These are phyloP conservation scores for Aspergillus jensenii DNA, from an alignment of 2,329 filamentous ascomycete genomes.

Conservation along the genomic window DNA sequence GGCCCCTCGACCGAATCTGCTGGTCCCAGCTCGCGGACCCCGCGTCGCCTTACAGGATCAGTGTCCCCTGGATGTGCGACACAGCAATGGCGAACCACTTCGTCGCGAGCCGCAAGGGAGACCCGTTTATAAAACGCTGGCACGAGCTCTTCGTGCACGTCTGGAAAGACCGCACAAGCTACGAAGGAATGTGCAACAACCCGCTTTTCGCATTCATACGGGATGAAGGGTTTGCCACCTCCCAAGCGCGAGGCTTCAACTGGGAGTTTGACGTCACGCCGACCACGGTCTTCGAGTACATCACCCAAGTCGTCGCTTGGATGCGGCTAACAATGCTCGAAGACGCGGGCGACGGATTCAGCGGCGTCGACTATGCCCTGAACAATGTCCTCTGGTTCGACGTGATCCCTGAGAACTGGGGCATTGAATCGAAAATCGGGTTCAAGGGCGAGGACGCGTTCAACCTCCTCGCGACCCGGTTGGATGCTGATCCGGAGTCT, in stretches of 20 bases:
- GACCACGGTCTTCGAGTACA: background rate
- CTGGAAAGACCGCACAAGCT: background rate
- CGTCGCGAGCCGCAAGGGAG: background rate
- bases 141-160: background rate
- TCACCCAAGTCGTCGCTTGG: background rate
- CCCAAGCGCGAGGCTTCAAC: background rate
- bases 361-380: background rate
- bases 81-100: background rate
- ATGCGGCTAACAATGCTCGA: background rate
- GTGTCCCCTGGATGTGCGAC: background rate
- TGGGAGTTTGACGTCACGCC: background rate
- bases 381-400: background rate
- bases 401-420: background rate
- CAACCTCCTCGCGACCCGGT: background rate
- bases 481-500: background rate
- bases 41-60: background rate
- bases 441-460: background rate
- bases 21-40: constrained; percentile 3
- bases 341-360: background rate
- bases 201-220: background rate
- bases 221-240: background rate
- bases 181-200: background rate
- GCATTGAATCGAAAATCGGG: background rate
- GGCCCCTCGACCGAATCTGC: constrained; percentile 1
- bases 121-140: constrained; percentile 4